Evolutionary conservation across 345 rosid species (phyloP).

Genomic region (Eucalyptus marginata): DNA sequence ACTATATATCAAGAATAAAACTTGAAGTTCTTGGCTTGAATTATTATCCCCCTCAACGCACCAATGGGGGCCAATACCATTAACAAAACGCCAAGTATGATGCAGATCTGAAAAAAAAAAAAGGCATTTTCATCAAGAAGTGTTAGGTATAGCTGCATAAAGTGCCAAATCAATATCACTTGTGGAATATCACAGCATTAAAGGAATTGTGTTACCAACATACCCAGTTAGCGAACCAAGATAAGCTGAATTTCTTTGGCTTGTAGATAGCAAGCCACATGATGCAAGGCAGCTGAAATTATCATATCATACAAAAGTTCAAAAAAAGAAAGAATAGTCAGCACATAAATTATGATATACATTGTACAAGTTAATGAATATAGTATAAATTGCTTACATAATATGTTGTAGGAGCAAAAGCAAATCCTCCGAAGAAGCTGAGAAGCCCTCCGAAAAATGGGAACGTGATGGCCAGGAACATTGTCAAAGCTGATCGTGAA

Average conservation of each 20-base stretch:
- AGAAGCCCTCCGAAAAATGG: constrained; percentile 75
- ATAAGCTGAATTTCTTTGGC: constrained; percentile 52
- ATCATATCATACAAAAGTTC: neutral
- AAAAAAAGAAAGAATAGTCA: neutral
- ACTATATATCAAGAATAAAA: constrained; percentile 16
- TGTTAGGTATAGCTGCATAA: too few relatives aligned
- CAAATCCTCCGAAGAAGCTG: constrained; percentile 75
- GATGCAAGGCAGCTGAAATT: constrained; percentile 61
- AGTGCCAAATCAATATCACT: neutral
- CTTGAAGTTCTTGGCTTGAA: constrained; percentile 26
- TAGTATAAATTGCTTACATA: constrained; percentile 15
- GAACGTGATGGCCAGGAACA: constrained; percentile 39
- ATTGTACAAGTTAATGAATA: neutral
- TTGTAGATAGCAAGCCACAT: constrained; percentile 61
- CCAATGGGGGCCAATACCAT: constrained; percentile 40
- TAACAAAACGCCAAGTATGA: constrained; percentile 17
- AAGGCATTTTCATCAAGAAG: neutral
- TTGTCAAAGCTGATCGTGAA: constrained; percentile 29
- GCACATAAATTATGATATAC: neutral
- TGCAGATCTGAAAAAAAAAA: constrained; percentile 22
- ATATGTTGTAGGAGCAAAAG: constrained; percentile 68
- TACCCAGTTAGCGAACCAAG: constrained; percentile 66
- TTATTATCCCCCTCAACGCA: constrained; percentile 23
- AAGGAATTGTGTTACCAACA: neutral
- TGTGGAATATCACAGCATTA: neutral